A percentile compares a stretch with the other conserved stretches of the same genome.
Conservation (phyloP, 2,329 filamentous ascomycete genomes). For the Ceratocystis destructans region DNA sequence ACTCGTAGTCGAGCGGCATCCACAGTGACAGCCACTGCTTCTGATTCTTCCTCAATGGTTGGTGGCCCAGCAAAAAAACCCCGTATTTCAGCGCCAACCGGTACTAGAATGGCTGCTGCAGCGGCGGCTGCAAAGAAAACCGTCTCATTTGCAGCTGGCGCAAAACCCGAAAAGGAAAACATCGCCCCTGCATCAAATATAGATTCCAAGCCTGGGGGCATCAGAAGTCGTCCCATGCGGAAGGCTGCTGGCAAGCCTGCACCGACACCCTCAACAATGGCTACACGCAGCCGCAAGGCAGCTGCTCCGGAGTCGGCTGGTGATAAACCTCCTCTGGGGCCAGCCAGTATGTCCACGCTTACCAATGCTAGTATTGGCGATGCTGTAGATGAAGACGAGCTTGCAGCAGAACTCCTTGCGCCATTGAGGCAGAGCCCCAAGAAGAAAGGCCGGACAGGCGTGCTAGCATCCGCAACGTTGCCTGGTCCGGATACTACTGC, state of each 20-base stretch:
- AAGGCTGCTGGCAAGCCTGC: conserved; percentile 26
- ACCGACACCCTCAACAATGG: conserved; percentile 17
- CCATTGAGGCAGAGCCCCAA: conserved; percentile 42
- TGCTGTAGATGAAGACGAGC: conserved; percentile 34
- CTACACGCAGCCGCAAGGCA: conserved; percentile 6
- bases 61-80: conserved; percentile 30
- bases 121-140: conserved; percentile 41
- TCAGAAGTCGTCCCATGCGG: conserved; percentile 34
- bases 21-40: conserved; percentile 5
- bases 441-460: conserved; percentile 26
- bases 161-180: conserved; percentile 52
- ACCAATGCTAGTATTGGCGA: conserved; percentile 21
- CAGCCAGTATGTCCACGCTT: conserved; percentile 51
- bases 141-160: conserved; percentile 41
- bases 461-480: not conserved
- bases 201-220: conserved; percentile 28
- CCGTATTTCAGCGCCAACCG: conserved; percentile 27
- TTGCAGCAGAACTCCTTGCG: conserved; percentile 38
- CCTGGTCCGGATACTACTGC: not conserved
- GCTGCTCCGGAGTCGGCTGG: conserved; percentile 24
- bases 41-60: conserved; percentile 16
- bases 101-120: conserved; percentile 16
- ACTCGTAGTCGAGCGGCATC: not conserved
- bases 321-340: conserved; percentile 42
- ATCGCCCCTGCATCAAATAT: conserved; percentile 29